Evolutionary conservation across 495 filamentous ascomycete species (phyloP).

Genomic region (Aspergillus conjunctus): DNA sequence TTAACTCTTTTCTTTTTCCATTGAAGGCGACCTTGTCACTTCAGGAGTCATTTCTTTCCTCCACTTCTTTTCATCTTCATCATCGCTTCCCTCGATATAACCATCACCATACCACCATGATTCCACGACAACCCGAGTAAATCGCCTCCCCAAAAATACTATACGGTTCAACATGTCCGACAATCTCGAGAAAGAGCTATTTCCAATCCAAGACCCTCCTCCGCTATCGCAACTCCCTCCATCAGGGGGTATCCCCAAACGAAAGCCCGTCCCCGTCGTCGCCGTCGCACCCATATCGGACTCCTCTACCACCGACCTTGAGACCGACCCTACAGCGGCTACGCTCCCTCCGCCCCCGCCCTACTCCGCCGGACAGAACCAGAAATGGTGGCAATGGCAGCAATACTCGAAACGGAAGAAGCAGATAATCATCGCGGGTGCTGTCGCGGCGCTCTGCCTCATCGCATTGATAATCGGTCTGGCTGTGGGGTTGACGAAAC

Average conservation of each 20-base stretch:
- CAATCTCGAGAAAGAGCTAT: conserved; percentile 1
- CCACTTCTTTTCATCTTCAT: background rate
- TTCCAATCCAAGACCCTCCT: background rate
- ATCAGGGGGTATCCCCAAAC: conserved; percentile 19
- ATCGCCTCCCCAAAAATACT: background rate
- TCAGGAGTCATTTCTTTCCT: background rate
- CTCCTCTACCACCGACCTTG: conserved; percentile 9
- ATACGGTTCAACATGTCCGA: background rate
- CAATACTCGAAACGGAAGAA: conserved; percentile 26
- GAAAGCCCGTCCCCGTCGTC: conserved; percentile 21
- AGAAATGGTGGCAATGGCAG: conserved; percentile 10
- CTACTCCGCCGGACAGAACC: background rate
- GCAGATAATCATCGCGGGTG: conserved; percentile 26
- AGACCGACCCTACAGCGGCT: conserved; percentile 2
- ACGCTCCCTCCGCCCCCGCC: background rate
- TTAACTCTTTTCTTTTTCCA: background rate
- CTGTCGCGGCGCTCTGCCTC: conserved; percentile 38
- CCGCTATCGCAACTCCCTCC: conserved; percentile 5
- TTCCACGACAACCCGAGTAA: background rate
- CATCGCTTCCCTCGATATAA: background rate
- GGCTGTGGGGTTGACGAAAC: conserved; percentile 51
- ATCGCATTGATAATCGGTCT: conserved; percentile 59
- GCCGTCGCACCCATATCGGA: conserved; percentile 2
- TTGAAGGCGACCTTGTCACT: too few relatives aligned
- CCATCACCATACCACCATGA: background rate